A percentile compares a stretch with the other conserved stretches of the same genome.
Evolutionary conservation across 129 eudicot genomes (phyloP).

Genomic region (Chrysanthemum seticuspe): DNA sequence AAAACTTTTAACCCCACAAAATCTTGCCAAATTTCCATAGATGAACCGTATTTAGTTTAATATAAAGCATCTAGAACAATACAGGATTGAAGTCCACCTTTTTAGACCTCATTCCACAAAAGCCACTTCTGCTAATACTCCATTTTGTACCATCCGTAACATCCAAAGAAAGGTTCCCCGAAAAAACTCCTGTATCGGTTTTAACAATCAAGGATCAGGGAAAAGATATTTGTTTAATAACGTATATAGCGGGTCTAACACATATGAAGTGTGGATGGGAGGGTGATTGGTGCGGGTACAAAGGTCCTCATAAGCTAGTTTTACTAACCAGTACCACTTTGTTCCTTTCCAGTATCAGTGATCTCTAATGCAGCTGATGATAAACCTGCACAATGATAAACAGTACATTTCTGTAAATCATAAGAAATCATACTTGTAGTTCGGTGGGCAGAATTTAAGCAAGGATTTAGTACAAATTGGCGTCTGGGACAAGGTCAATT

Average conservation of each 20-base stretch:
- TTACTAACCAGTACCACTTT: constrained; percentile 54
- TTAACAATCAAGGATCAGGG: neutral
- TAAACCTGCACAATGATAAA: constrained; percentile 38
- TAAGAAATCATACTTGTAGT: neutral
- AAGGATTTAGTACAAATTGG: neutral
- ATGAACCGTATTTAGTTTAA: neutral
- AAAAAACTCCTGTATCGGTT: constrained; percentile 58
- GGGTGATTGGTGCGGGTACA: neutral
- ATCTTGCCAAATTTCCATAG: neutral
- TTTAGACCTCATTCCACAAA: constrained; percentile 96
- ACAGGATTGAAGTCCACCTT: constrained; percentile 48
- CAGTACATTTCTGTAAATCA: neutral
- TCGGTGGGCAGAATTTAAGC: neutral
- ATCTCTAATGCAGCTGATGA: constrained; percentile 98
- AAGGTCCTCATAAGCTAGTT: neutral
- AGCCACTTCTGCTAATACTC: constrained; percentile 94
- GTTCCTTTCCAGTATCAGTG: constrained; percentile 51
- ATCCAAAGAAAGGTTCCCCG: constrained; percentile 89
- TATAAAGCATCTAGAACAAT: neutral
- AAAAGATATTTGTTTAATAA: neutral
- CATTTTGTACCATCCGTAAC: constrained; percentile 67
- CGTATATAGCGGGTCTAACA: constrained; percentile 2
- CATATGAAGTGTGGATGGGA: neutral
- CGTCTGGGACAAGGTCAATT: neutral
- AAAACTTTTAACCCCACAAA: neutral